These are phyloP conservation scores for Petrea volubilis DNA, from an alignment of 257 asterid species.

Conservation along the genomic window DNA sequence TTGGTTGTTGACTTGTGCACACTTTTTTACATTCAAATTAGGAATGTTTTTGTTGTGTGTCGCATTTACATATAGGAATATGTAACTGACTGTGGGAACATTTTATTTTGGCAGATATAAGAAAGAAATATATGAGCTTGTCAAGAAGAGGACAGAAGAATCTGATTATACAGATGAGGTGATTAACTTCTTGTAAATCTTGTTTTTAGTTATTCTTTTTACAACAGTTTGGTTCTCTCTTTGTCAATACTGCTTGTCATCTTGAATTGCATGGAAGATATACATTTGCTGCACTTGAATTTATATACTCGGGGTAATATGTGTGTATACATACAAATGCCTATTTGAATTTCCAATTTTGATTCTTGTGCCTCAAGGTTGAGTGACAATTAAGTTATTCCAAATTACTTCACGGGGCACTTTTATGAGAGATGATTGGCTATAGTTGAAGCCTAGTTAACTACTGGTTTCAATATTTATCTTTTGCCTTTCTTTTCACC, in stretches of 20 bases:
- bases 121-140: constrained; percentile 76
- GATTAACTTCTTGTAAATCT: constrained; percentile 18
- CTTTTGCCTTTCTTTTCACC: background rate
- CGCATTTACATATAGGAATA: background rate
- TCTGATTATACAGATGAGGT: constrained; percentile 67
- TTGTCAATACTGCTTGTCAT: constrained; percentile 6
- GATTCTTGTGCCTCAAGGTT: constrained; percentile 12
- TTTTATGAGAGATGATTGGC: constrained; percentile 2
- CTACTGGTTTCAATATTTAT: background rate
- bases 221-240: constrained; percentile 5
- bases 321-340: background rate
- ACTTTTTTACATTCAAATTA: background rate
- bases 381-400: constrained; percentile 1
- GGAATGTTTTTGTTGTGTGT: background rate
- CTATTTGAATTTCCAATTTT: background rate
- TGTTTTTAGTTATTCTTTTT: constrained; percentile 6
- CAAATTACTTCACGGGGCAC: constrained; percentile 10
- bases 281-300: constrained; percentile 7
- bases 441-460: constrained; percentile 11
- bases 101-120: constrained; percentile 63
- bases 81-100: background rate
- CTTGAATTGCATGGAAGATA: constrained; percentile 1
- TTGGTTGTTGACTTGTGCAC: constrained; percentile 14
- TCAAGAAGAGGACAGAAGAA: constrained; percentile 75
- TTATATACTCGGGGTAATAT: constrained; percentile 4